Conservation (phyloP, 31 red algal species). For the Pterothamnion heteromorphum region DNA sequence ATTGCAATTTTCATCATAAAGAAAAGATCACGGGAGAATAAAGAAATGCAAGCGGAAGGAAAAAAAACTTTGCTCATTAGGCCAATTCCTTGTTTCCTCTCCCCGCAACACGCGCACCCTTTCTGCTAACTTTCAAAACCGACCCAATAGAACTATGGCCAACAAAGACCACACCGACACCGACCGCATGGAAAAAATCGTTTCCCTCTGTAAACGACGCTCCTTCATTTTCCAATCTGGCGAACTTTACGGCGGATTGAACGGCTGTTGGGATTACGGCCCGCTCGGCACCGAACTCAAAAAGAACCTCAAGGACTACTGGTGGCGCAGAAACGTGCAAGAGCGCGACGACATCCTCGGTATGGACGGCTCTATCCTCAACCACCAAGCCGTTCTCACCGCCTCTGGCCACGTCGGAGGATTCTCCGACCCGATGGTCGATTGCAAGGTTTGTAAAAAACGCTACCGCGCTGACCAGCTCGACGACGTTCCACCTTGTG, state of each 20-base stretch:
- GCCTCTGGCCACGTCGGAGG: slow-evolving; percentile 4
- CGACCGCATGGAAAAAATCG: not conserved
- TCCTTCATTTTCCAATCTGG: not conserved
- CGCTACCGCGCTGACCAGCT: not conserved
- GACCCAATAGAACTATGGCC: not conserved
- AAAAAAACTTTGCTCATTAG: too few species aligned
- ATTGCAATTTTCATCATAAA: too few species aligned
- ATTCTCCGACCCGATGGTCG: not conserved
- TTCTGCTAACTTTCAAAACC: too few species aligned
- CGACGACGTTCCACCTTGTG: not conserved
- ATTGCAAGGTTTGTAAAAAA: not conserved
- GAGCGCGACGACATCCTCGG: slow-evolving; percentile 19
- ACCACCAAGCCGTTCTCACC: not conserved
- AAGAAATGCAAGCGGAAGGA: too few species aligned
- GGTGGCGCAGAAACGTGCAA: not conserved
- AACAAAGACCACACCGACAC: not conserved
- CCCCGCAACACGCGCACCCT: too few species aligned
- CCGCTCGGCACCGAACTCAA: not conserved
- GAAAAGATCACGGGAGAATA: too few species aligned
- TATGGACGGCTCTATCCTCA: not conserved
- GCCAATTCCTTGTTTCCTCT: too few species aligned
- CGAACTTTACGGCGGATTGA: not conserved
- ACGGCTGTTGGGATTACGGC: not conserved
- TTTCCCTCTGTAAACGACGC: not conserved
- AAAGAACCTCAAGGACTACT: not conserved